These are phyloP conservation scores for Diaporthe amygdali DNA, from an alignment of 2,329 filamentous ascomycete species.

Conservation along the genomic window DNA sequence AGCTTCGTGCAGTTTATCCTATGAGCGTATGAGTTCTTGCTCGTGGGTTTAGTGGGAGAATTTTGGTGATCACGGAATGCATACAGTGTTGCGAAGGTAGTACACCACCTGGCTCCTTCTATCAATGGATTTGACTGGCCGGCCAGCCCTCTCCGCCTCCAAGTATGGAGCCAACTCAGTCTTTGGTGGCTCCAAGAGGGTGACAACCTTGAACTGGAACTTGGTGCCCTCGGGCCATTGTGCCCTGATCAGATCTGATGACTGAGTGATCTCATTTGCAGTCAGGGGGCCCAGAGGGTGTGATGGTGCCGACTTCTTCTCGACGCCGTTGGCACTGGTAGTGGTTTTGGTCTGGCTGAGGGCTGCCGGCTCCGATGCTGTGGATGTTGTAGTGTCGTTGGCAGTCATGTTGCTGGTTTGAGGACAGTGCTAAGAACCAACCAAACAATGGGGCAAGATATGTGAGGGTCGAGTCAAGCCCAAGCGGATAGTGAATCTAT, in stretches of 20 bases:
- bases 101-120: slow-evolving; percentile 62
- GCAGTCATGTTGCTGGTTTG: slow-evolving; percentile 13
- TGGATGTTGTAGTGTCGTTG: slow-evolving; percentile 3
- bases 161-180: slow-evolving; percentile 55
- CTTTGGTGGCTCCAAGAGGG: slow-evolving; percentile 63
- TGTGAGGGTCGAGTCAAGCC: background rate
- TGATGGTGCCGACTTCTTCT: slow-evolving; percentile 10
- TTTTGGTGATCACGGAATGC: slow-evolving; percentile 27
- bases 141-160: slow-evolving; percentile 50
- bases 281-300: slow-evolving; percentile 67
- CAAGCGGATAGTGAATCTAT: too few relatives aligned
- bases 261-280: slow-evolving; percentile 59
- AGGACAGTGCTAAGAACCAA: background rate
- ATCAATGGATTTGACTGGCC: slow-evolving; percentile 45
- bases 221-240: slow-evolving; percentile 61
- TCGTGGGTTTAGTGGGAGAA: background rate
- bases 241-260: slow-evolving; percentile 52
- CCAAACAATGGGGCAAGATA: background rate
- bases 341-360: slow-evolving; percentile 10
- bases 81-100: slow-evolving; percentile 64
- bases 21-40: background rate
- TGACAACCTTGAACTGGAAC: slow-evolving; percentile 67
- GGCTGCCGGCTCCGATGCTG: background rate
- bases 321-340: background rate
- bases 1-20: slow-evolving; percentile 69